A percentile compares a stretch with the other conserved stretches of the same genome.
Conservation (phyloP, 2,329 filamentous ascomycete genomes). For the Xylariomycetidae sp. region DNA sequence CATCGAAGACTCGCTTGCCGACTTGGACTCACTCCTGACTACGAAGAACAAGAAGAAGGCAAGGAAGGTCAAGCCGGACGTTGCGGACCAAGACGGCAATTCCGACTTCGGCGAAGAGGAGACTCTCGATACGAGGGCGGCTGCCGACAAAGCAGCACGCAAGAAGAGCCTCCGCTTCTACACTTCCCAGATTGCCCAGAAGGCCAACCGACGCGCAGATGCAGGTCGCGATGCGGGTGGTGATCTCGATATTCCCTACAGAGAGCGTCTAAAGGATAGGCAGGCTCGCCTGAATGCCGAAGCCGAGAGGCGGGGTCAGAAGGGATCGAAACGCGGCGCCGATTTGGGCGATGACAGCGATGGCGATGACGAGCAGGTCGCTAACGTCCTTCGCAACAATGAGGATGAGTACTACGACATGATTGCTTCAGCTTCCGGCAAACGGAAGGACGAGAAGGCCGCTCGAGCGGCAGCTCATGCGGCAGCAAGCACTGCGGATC, state of each 20-base stretch:
- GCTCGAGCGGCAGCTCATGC: constrained; percentile 50
- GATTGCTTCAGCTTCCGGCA: constrained; percentile 62
- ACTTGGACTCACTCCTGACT: constrained; percentile 58
- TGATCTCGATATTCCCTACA: constrained; percentile 77
- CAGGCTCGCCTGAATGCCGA: constrained; percentile 83
- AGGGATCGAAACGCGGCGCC: constrained; percentile 55
- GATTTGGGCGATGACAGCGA: constrained; percentile 63
- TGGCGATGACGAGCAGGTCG: constrained; percentile 49
- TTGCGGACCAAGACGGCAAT: constrained; percentile 45
- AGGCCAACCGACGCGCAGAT: constrained; percentile 75
- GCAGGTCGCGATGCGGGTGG: constrained; percentile 71
- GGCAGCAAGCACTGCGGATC: constrained; percentile 57
- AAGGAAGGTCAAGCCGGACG: constrained; percentile 30
- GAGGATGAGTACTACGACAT: constrained; percentile 85
- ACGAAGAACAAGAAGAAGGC: constrained; percentile 39
- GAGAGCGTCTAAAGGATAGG: constrained; percentile 80
- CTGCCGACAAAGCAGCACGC: constrained; percentile 79
- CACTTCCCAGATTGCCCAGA: constrained; percentile 94
- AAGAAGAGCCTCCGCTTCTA: constrained; percentile 96
- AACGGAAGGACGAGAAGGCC: constrained; percentile 68
- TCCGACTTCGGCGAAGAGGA: constrained; percentile 95
- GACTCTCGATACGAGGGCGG: constrained; percentile 66
- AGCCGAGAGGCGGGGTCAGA: constrained; percentile 75
- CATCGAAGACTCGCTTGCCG: constrained; percentile 64
- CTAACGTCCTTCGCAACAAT: constrained; percentile 43